Evolutionary conservation across 208 protist species (phyloP).

Genomic region (Acanthamoeba castellanii): DNA sequence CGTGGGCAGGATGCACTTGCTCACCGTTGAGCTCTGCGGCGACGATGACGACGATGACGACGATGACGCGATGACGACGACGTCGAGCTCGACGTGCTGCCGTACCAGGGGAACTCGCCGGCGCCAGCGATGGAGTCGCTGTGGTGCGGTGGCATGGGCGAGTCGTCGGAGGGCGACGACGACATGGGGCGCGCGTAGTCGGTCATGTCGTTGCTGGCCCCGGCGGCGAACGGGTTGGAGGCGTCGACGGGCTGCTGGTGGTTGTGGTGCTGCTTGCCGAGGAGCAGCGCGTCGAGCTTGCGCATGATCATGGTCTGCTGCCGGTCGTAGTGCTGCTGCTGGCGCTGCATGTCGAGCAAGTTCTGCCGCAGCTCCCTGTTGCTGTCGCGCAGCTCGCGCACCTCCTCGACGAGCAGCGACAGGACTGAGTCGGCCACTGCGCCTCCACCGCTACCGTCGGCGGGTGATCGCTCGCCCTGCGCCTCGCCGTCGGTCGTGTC

Average conservation of each 20-base stretch:
- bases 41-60: not conserved
- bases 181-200: not conserved
- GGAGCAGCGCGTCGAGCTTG: not conserved
- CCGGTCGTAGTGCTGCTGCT: not conserved
- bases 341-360: not conserved
- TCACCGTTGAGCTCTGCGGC: not conserved
- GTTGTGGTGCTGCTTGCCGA: not conserved
- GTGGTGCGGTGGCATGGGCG: not conserved
- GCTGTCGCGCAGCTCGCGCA: conserved; percentile 2
- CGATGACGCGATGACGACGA: not conserved
- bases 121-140: too few relatives aligned
- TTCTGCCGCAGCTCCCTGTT: not conserved
- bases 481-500: too few relatives aligned
- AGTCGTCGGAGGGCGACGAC: not conserved
- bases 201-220: not conserved
- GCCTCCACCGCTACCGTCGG: not conserved
- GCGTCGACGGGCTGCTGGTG: not conserved
- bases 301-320: not conserved
- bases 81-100: too few relatives aligned
- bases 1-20: not conserved
- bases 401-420: not conserved
- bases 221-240: not conserved
- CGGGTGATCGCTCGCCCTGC: not conserved
- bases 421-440: not conserved
- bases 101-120: too few relatives aligned